These are phyloP conservation scores for Colletotrichum cuscutae DNA, from an alignment of 2,329 filamentous ascomycete genomes.

Conservation along the genomic window DNA sequence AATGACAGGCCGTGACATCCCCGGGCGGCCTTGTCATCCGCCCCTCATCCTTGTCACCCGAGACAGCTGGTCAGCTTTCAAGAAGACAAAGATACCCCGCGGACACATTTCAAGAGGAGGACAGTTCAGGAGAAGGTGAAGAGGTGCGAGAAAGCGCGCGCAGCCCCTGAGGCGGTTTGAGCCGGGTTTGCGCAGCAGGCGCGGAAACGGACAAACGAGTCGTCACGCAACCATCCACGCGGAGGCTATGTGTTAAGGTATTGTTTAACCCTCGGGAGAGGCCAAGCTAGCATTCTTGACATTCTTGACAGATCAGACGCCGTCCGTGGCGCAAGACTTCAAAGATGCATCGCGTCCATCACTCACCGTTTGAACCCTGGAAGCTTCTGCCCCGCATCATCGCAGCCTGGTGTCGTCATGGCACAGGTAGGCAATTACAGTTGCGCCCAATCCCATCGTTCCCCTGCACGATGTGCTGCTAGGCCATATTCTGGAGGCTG, in stretches of 20 bases:
- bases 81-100: slow-evolving; percentile 10
- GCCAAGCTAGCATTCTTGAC: neutral
- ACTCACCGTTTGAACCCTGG: slow-evolving; percentile 11
- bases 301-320: slow-evolving; percentile 16
- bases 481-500: neutral
- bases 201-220: neutral
- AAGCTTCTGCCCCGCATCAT: slow-evolving; percentile 20
- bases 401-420: slow-evolving; percentile 29
- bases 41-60: slow-evolving; percentile 16
- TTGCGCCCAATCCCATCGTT: slow-evolving; percentile 19
- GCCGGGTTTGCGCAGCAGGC: neutral
- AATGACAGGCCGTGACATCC: slow-evolving; percentile 27
- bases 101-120: neutral
- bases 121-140: neutral
- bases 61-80: slow-evolving; percentile 23
- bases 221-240: neutral
- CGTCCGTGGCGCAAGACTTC: neutral
- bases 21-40: slow-evolving; percentile 25
- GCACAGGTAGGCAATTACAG: slow-evolving; percentile 12
- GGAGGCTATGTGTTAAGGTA: neutral
- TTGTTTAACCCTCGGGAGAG: neutral
- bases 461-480: neutral
- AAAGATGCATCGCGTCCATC: neutral
- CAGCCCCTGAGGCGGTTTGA: neutral
- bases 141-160: neutral